phyloP scores from a whole-genome alignment of 306 rosid species.

The Inga oerstediana region DNA sequence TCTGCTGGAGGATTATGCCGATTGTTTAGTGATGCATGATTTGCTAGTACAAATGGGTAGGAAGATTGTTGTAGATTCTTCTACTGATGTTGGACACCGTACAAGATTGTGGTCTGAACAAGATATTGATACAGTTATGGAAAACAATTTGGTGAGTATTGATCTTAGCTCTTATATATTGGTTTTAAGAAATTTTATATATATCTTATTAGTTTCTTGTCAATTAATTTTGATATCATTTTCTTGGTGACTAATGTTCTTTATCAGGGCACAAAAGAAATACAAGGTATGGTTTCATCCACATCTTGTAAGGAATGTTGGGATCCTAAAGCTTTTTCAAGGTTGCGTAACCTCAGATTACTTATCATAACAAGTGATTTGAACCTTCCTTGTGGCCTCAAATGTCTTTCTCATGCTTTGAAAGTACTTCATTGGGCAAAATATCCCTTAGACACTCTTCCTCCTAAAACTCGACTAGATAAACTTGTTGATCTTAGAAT shows the following conservation, averaged over 20 bases:
- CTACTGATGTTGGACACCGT: neutral
- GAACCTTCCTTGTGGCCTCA: neutral
- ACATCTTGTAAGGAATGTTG: neutral
- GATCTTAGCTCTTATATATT: neutral
- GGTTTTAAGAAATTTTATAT: too few species aligned
- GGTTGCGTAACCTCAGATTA: neutral
- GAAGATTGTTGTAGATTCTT: neutral
- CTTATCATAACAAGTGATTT: neutral
- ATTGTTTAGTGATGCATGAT: constrained; percentile 35
- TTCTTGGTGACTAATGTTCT: neutral
- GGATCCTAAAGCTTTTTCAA: constrained; percentile 8
- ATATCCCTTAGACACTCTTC: constrained; percentile 15
- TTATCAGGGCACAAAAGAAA: neutral
- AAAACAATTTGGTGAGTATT: neutral
- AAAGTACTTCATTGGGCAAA: constrained; percentile 11
- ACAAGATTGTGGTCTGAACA: neutral
- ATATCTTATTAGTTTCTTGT: neutral
- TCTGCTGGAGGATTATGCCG: neutral
- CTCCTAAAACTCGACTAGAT: neutral
- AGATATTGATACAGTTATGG: neutral
- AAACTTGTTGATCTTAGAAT: constrained; percentile 10
- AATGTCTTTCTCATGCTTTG: constrained; percentile 18
- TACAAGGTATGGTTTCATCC: neutral
- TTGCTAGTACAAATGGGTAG: constrained; percentile 1
- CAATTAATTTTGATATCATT: neutral